These are phyloP conservation scores for Stylonectria norvegica DNA, from an alignment of 2,329 filamentous ascomycete species.

Conservation along the genomic window DNA sequence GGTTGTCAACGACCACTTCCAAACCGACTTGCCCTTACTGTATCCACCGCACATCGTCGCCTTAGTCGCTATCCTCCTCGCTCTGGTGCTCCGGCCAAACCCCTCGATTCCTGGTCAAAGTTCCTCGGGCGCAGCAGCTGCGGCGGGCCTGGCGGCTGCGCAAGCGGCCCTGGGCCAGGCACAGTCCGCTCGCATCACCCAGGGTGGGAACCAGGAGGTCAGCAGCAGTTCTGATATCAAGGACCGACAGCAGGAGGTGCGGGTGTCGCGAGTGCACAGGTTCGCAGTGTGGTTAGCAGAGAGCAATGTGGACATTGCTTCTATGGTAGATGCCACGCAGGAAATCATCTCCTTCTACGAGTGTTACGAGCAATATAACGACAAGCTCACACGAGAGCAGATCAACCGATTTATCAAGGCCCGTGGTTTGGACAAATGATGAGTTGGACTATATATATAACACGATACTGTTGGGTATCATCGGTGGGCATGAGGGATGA, in stretches of 20 bases:
- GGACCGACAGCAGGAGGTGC: conserved; percentile 50
- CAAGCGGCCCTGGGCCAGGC: conserved; percentile 48
- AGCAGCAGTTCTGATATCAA: conserved; percentile 31
- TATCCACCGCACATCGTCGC: conserved; percentile 84
- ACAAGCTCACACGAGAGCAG: conserved; percentile 56
- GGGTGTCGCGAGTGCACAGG: conserved; percentile 62
- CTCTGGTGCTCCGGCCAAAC: conserved; percentile 72
- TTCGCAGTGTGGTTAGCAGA: conserved; percentile 79
- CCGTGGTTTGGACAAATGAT: conserved; percentile 48
- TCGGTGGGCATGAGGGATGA: conserved; percentile 21
- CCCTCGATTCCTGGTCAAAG: conserved; percentile 28
- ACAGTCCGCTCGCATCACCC: conserved; percentile 33
- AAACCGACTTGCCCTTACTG: conserved; percentile 84
- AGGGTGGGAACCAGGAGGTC: conserved; percentile 17
- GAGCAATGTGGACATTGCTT: conserved; percentile 78
- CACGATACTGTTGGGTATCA: background rate
- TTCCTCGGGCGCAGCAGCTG: conserved; percentile 29
- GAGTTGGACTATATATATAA: background rate
- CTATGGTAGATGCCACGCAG: conserved; percentile 84
- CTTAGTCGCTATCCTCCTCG: conserved; percentile 79
- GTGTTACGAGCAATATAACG: conserved; percentile 58
- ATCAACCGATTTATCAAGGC: conserved; percentile 59
- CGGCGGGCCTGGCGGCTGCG: conserved; percentile 47
- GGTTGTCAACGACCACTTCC: conserved; percentile 87
- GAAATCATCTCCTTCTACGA: conserved; percentile 90